phyloP scores from a whole-genome alignment of 176 grass and related monocot species.

The Carex littledalei region DNA sequence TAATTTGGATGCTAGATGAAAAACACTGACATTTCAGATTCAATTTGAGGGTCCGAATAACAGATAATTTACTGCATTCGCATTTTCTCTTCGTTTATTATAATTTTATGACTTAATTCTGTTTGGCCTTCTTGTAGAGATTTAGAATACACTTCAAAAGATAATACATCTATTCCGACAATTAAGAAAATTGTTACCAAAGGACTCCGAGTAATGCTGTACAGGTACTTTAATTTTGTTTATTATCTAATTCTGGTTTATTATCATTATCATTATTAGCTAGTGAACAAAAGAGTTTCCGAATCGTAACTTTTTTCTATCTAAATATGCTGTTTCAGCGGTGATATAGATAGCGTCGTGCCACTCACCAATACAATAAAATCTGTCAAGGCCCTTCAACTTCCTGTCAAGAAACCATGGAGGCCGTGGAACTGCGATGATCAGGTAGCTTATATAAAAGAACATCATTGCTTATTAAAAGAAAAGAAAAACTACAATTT shows the following conservation, averaged over 20 bases:
- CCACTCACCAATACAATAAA: slow-evolving; percentile 44
- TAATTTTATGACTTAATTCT: background rate
- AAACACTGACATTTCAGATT: background rate
- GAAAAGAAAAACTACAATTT: background rate
- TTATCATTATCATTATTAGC: background rate
- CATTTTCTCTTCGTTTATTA: background rate
- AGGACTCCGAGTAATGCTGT: slow-evolving; percentile 21
- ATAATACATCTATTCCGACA: background rate
- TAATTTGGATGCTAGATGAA: background rate
- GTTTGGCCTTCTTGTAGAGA: background rate
- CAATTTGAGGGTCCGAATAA: background rate
- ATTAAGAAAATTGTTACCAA: slow-evolving; percentile 16
- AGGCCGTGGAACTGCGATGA: slow-evolving; percentile 37
- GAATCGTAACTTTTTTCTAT: background rate
- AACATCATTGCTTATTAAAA: background rate
- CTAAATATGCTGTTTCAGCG: slow-evolving; percentile 16
- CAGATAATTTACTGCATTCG: background rate
- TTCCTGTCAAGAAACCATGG: slow-evolving; percentile 34
- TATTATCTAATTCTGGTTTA: background rate
- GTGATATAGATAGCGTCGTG: slow-evolving; percentile 35
- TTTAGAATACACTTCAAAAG: background rate
- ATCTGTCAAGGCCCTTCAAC: slow-evolving; percentile 32
- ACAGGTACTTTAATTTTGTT: slow-evolving; percentile 7
- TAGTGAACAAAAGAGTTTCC: background rate
- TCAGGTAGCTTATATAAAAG: slow-evolving; percentile 24